Percentiles rank a stretch among this genome's conserved stretches.
Evolutionary conservation across 345 rosid species (phyloP).

Genomic region (Bretschneidera sinensis): DNA sequence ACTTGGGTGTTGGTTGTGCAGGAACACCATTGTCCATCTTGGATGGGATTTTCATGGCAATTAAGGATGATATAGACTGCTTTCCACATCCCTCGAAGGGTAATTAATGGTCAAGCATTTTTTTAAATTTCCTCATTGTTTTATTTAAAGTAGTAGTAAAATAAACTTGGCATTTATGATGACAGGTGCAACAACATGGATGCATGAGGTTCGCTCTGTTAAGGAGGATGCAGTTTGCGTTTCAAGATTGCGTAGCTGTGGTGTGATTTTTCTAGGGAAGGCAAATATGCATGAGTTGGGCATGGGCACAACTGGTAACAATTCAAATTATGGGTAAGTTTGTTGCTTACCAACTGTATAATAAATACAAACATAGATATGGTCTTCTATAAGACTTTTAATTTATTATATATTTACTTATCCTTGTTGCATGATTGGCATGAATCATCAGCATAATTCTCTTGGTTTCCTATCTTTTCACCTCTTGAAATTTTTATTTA

Average conservation of each 20-base stretch:
- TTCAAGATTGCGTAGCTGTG: conserved; percentile 67
- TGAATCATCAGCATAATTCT: no score
- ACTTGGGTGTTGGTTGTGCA: conserved; percentile 28
- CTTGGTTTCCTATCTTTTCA: no score
- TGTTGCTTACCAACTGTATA: conserved; percentile 3
- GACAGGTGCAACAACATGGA: conserved; percentile 85
- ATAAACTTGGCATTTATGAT: conserved; percentile 10
- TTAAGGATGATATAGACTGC: conserved; percentile 89
- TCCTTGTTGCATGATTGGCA: no score
- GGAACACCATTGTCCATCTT: conserved; percentile 67
- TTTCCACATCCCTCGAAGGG: conserved; percentile 70
- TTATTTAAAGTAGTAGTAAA: conserved; percentile 5
- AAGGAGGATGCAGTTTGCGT: conserved; percentile 66
- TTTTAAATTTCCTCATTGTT: neutral
- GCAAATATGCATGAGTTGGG: conserved; percentile 94
- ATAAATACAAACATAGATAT: neutral
- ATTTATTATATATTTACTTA: no score
- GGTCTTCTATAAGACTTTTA: neutral
- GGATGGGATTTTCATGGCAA: conserved; percentile 84
- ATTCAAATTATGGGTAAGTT: conserved; percentile 82
- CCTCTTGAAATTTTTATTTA: no score
- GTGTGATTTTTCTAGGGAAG: conserved; percentile 80
- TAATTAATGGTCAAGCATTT: conserved; percentile 16
- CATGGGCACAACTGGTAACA: conserved; percentile 94
- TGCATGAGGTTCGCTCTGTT: conserved; percentile 65